These are phyloP conservation scores for Pyrenochaeta sp. DNA, from an alignment of 2,329 filamentous ascomycete genomes.

Conservation along the genomic window DNA sequence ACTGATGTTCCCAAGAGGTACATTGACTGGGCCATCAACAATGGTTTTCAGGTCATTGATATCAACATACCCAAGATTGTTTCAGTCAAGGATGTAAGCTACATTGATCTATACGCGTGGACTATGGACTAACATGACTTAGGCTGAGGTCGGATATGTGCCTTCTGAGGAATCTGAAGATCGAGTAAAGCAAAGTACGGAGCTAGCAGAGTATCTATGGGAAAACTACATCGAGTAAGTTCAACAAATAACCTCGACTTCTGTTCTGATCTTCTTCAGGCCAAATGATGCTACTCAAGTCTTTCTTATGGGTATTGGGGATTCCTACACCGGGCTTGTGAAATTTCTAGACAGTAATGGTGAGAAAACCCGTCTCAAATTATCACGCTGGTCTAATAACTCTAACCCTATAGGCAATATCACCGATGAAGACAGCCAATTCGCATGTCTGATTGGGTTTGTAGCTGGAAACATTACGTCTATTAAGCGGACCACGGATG, in stretches of 20 bases:
- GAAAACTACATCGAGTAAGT: conserved; percentile 88
- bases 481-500: conserved; percentile 69
- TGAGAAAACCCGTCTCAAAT: conserved; percentile 46
- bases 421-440: conserved; percentile 60
- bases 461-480: conserved; percentile 78
- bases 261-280: too few species aligned
- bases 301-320: conserved; percentile 88
- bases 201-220: conserved; percentile 88
- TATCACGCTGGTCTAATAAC: not conserved
- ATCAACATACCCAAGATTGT: conserved; percentile 86
- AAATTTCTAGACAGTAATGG: conserved; percentile 80
- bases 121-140: conserved; percentile 6
- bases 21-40: conserved; percentile 80
- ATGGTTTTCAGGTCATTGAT: conserved; percentile 85
- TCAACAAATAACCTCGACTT: too few species aligned
- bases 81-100: conserved; percentile 66
- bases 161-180: conserved; percentile 57
- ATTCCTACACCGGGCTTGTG: conserved; percentile 83
- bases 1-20: conserved; percentile 82
- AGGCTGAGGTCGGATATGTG: conserved; percentile 40
- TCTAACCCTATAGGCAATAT: conserved; percentile 58
- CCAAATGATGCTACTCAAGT: conserved; percentile 73
- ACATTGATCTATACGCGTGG: not conserved
- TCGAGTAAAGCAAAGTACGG: conserved; percentile 61
- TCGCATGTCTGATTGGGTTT: conserved; percentile 81